Evolutionary conservation across 2,329 filamentous ascomycete genomes (phyloP).

Genomic region (Colletotrichum gloeosporioides): DNA sequence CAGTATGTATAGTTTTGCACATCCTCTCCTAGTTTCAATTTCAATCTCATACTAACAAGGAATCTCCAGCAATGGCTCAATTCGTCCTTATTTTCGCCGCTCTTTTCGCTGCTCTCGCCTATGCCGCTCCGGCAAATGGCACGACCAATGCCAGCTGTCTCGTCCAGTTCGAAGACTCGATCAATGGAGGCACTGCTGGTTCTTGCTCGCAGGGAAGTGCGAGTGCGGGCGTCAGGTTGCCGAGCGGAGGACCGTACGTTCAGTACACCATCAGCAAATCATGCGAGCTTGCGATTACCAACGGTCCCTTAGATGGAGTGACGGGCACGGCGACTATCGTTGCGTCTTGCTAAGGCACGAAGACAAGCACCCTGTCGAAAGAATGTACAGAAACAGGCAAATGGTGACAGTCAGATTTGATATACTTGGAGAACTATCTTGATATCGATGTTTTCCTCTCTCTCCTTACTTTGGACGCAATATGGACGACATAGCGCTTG

Average conservation of each 20-base stretch:
- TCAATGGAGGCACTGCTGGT: neutral
- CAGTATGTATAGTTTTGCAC: neutral
- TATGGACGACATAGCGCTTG: neutral
- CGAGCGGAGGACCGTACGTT: neutral
- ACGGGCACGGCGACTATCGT: neutral
- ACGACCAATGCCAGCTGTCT: neutral
- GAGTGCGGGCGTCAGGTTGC: neutral
- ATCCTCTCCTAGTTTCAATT: neutral
- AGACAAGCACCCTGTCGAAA: neutral
- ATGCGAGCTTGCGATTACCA: neutral
- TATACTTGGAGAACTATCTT: fast-evolving
- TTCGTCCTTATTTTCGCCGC: neutral
- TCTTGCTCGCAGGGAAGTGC: neutral
- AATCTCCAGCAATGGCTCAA: neutral
- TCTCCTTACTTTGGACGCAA: neutral
- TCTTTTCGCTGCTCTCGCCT: neutral
- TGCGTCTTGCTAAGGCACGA: neutral
- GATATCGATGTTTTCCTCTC: fast-evolving
- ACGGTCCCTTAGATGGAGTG: neutral
- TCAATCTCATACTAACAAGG: fast-evolving
- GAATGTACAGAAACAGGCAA: fast-evolving
- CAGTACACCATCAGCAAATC: neutral
- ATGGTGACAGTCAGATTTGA: fast-evolving
- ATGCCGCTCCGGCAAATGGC: neutral
- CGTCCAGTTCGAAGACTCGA: neutral